Base-by-base conservation (phyloP, 2,329 filamentous ascomycete genomes). In the Ceratocystis ficicola region DNA sequence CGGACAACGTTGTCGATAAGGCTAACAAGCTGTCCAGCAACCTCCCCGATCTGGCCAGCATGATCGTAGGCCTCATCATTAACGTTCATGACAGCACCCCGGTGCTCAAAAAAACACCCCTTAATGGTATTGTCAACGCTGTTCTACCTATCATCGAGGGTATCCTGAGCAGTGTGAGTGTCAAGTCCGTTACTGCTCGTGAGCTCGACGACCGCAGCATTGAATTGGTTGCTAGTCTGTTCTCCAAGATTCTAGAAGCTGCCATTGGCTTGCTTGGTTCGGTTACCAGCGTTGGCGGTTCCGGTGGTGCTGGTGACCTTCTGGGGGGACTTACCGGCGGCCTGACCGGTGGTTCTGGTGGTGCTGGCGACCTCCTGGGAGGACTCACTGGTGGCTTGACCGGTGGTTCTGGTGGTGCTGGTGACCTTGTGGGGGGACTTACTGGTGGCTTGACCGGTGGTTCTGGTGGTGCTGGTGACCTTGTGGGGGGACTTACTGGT, bases 61-160 rank as follows among this genome's bases (percentile, higher is more conserved):
- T 65, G 32, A 36, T 68, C 32, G 52, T 65, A 12, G 64, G 65
- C 10, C 2, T 66, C 17, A 64, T 65, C 36, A 52, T 64, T 10
- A 63, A 36, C 44, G 46, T 64, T 57, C 63, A 59, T 2, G 28
- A 60, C 10, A 52, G 22, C 50, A 62, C 20, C 30, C 50, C 62
- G 28, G 6, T 63, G 15, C 52, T 65, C 15, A 41, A 62, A 7
- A 1, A 57, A 25, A 65, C 63, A 5, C 59, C 67, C 15, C 30
- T 68, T 2, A 28, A 64, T 4, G 63, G 62, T 32, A 63, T 68
- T 4, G 44, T 64, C 25, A 50, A 65, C 59, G 41, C 66, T 6
- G 15, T 28, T 20, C 20, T 64, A 12, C 66, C 66, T 48, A 17
- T 65, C 3, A 3, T 69, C 7, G 64, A 69, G 60, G 52, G 50